Percentiles rank a stretch among this genome's conserved stretches.
These are phyloP conservation scores for Asterochloris sp. DNA, from an alignment of 139 green algal genomes.

Conservation along the genomic window DNA sequence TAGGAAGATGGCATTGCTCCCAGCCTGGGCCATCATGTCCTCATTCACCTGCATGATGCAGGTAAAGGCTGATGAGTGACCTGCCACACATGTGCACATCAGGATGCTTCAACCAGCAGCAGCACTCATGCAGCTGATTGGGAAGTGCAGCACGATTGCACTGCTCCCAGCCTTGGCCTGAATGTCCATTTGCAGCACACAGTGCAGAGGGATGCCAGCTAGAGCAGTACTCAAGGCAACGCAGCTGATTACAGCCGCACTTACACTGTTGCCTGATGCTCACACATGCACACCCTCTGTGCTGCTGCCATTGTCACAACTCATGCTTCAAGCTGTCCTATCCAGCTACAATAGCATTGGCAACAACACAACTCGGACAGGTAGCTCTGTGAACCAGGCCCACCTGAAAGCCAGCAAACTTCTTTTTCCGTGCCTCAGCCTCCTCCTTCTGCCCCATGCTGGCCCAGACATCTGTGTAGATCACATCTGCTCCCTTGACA, in stretches of 20 bases:
- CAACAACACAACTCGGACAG: neutral
- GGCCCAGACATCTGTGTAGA: slow-evolving; percentile 99
- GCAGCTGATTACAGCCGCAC: neutral
- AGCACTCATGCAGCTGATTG: too few species aligned
- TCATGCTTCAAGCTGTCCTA: neutral
- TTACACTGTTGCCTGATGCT: neutral
- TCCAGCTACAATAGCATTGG: neutral
- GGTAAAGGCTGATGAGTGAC: too few species aligned
- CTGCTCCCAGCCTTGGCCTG: too few species aligned
- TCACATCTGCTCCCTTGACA: slow-evolving; percentile 89
- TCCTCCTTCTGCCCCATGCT: slow-evolving; percentile 99
- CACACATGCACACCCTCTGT: neutral
- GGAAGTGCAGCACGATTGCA: too few species aligned
- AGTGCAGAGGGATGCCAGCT: too few species aligned
- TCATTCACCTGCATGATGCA: slow-evolving; percentile 72
- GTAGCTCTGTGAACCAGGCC: neutral
- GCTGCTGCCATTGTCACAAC: neutral
- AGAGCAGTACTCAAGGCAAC: neutral
- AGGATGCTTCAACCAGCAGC: too few species aligned
- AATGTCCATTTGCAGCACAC: too few species aligned
- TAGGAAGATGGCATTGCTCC: slow-evolving; percentile 91
- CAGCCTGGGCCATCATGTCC: slow-evolving; percentile 82
- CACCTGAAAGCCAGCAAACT: slow-evolving; percentile 92
- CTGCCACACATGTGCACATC: too few species aligned
- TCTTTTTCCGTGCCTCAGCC: slow-evolving; percentile 65